Conservation (phyloP, 805 yeast species). For the Candida saitoana region DNA sequence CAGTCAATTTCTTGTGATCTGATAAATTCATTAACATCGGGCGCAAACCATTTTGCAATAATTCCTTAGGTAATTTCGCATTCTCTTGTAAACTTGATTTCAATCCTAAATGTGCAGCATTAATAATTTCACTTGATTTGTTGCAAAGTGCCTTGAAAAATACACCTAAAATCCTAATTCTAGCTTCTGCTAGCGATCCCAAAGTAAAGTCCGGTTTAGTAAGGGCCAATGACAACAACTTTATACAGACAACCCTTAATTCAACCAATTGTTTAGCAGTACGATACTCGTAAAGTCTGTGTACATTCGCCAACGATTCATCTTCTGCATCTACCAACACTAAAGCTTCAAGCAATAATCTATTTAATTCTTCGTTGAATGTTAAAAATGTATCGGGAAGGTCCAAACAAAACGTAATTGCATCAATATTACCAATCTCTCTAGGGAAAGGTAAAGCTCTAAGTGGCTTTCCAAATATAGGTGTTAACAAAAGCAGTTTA, state of each 20-base stretch:
- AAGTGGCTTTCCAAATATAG: slow-evolving; percentile 94
- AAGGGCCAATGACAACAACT: slow-evolving; percentile 73
- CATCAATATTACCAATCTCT: slow-evolving; percentile 98
- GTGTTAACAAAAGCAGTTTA: slow-evolving; percentile 76
- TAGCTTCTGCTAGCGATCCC: slow-evolving; percentile 69
- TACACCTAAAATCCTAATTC: slow-evolving; percentile 85
- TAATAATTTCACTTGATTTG: slow-evolving; percentile 78
- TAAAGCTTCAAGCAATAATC: slow-evolving; percentile 83
- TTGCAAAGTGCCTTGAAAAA: slow-evolving; percentile 91
- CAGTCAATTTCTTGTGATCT: slow-evolving; percentile 86
- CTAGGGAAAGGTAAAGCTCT: slow-evolving; percentile 96
- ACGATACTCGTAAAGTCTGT: slow-evolving; percentile 77
- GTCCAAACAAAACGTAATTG: slow-evolving; percentile 85
- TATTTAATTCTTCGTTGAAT: slow-evolving; percentile 82
- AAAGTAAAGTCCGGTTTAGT: slow-evolving; percentile 79
- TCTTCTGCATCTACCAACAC: slow-evolving; percentile 98
- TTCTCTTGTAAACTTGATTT: slow-evolving; percentile 79
- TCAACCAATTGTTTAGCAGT: slow-evolving; percentile 86
- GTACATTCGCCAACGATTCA: slow-evolving; percentile 86
- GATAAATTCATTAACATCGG: slow-evolving; percentile 95
- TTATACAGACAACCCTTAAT: slow-evolving; percentile 85
- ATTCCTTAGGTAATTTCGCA: slow-evolving; percentile 86
- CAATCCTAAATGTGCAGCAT: slow-evolving; percentile 89
- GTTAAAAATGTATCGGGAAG: slow-evolving; percentile 77
- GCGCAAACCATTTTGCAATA: slow-evolving; percentile 89